These are phyloP conservation scores for Rhodotorula sp. DNA, from an alignment of 1,284 basidiomycete genomes.

Conservation along the genomic window DNA sequence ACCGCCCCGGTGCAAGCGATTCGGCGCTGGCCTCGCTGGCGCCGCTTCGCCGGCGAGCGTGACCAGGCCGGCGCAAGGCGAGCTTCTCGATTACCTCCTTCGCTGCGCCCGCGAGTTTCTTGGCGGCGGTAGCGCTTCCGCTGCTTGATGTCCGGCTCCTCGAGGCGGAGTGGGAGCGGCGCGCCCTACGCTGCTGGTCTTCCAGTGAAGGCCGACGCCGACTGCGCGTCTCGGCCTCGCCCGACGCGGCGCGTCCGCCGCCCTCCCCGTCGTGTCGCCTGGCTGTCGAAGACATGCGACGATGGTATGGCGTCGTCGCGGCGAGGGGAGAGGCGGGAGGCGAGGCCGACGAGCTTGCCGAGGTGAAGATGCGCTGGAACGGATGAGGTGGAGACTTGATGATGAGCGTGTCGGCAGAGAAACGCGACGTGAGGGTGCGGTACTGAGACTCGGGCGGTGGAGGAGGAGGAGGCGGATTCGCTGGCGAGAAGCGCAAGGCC, in stretches of 20 bases:
- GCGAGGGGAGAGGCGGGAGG: background rate
- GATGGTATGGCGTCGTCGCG: background rate
- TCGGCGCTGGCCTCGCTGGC: constrained; percentile 1
- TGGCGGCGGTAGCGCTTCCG: constrained; percentile 2
- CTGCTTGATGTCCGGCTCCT: constrained; percentile 1
- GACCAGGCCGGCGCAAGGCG: background rate
- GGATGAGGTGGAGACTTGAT: constrained; percentile 14
- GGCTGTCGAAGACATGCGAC: background rate
- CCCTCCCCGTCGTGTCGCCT: background rate
- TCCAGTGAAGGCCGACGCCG: background rate
- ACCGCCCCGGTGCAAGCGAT: background rate
- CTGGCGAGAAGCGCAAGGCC: constrained; percentile 14
- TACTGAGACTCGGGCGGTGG: background rate
- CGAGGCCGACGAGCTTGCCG: background rate
- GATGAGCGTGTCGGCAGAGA: constrained; percentile 31
- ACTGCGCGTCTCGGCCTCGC: background rate
- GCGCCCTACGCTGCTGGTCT: background rate
- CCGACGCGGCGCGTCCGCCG: constrained; percentile 4
- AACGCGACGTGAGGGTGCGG: constrained; percentile 16
- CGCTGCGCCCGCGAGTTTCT: constrained; percentile 23
- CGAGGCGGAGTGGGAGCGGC: background rate
- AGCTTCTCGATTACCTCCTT: constrained; percentile 20
- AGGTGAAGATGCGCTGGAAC: constrained; percentile 18
- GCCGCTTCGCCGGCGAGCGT: background rate
- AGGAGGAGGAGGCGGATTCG: constrained; percentile 1